Percentiles rank a stretch among this genome's conserved stretches.
phyloP scores from a whole-genome alignment of 495 filamentous ascomycete species.

The Daldinia bambusicola region DNA sequence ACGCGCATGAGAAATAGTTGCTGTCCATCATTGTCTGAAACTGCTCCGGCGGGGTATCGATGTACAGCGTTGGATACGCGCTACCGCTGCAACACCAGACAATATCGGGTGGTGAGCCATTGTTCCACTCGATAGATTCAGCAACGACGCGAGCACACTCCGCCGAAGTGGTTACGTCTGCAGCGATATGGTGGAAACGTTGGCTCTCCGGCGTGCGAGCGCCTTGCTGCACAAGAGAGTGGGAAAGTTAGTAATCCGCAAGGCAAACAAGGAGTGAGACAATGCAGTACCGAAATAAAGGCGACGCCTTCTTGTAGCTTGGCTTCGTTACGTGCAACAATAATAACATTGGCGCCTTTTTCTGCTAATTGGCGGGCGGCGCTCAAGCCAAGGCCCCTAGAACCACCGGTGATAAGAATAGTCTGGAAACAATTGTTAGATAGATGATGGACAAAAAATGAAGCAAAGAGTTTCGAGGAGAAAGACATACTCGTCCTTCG shows the following conservation, averaged over 20 bases:
- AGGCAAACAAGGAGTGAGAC: neutral
- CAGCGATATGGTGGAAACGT: slow-evolving; percentile 77
- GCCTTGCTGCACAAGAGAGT: slow-evolving; percentile 49
- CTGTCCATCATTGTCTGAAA: slow-evolving; percentile 79
- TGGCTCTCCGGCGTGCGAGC: slow-evolving; percentile 65
- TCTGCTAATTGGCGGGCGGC: slow-evolving; percentile 72
- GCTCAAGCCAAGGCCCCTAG: slow-evolving; percentile 80
- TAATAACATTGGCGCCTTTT: slow-evolving; percentile 81
- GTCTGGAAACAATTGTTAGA: slow-evolving; percentile 59
- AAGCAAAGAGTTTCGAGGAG: neutral
- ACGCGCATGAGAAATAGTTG: slow-evolving; percentile 83
- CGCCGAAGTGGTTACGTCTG: slow-evolving; percentile 71
- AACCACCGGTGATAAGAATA: slow-evolving; percentile 82
- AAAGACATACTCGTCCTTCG: slow-evolving; percentile 68
- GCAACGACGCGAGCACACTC: slow-evolving; percentile 71
- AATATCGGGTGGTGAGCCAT: slow-evolving; percentile 73
- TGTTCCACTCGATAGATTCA: slow-evolving; percentile 78
- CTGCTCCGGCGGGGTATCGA: slow-evolving; percentile 68
- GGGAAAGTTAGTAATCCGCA: neutral
- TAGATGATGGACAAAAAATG: slow-evolving; percentile 1
- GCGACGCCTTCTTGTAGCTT: slow-evolving; percentile 73
- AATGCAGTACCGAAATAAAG: slow-evolving; percentile 66
- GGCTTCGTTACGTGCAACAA: slow-evolving; percentile 73
- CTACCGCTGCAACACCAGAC: slow-evolving; percentile 86
- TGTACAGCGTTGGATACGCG: slow-evolving; percentile 73